A percentile compares a stretch with the other conserved stretches of the same genome.
phyloP scores from a whole-genome alignment of 148 eudicot species.

The Cornus kousa region DNA sequence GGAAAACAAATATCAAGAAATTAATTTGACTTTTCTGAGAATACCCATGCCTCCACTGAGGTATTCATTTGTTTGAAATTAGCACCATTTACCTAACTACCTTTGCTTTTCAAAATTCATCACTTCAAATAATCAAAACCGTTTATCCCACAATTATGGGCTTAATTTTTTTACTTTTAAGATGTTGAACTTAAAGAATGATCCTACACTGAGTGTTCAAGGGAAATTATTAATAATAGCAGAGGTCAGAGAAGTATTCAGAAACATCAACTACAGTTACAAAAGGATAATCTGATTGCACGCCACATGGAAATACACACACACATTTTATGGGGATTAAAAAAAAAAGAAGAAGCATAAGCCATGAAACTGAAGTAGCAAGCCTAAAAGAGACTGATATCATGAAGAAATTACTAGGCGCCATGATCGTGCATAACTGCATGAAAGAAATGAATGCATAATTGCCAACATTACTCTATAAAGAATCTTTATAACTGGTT shows the following conservation, averaged over 20 bases:
- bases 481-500: too few species aligned
- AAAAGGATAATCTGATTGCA: neutral
- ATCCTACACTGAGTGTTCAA: neutral
- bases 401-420: too few species aligned
- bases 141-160: neutral
- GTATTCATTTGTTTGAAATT: neutral
- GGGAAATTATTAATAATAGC: neutral
- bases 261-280: neutral
- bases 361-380: neutral
- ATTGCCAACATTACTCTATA: too few species aligned
- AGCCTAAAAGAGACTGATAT: too few species aligned
- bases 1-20: constrained; percentile 8
- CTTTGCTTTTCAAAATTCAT: neutral
- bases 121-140: neutral
- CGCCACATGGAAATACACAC: neutral
- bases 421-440: too few species aligned
- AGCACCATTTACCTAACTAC: neutral
- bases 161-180: too few species aligned
- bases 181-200: neutral
- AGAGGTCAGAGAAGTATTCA: neutral
- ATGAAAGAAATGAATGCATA: too few species aligned
- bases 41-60: neutral
- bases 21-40: neutral
- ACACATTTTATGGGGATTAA: neutral
- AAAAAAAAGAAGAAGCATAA: neutral